Evolutionary conservation across 139 green algal species (phyloP), one percentile per base, ranked within the genome.

Genomic region (Chlorella sp.): DNA sequence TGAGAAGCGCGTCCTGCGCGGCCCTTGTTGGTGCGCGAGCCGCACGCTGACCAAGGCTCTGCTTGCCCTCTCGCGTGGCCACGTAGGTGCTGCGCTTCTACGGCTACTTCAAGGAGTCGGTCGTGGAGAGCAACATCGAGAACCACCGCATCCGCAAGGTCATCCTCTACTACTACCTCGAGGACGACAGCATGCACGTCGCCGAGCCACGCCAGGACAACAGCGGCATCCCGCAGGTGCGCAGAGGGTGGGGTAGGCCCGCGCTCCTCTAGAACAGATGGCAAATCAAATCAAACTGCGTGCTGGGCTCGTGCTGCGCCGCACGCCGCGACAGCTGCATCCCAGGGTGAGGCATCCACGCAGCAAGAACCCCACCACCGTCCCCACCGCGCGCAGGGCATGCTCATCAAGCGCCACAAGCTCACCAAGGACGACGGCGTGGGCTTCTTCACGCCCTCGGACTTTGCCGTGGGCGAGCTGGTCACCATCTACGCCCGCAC

Each of bases 71-170:
- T 22, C 30, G 2, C 34, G n/a, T n/a, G n/a, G n/a, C n/a, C n/a
- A n/a, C n/a, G 42, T 80, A 97, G 91, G 93, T 97, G 14, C 80
- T 98, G 31, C 85, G 94, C 24, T 98, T 94, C 85, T 96, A 85
- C 74, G 93, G 84, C 31, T 97, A 91, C 75, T 97, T 96, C 81
- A 89, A 91, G 67, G 93, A 97, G 78, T 55, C 61, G 1, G 91
- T 98, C 23, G 78, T 78, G 1, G 87, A 97, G 71, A 86, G 73
- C 50, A 82, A 86, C 65, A 85, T 90, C 66, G 91, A 95, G 75
- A 88, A 93, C 64, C 86, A 87, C 74, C 84, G 92, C 49, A 74
- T 95, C 30, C 85, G 93, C 50, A 90, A 90, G 68, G 86, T 95
- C 31, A 77, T 92, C 29, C 74, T 98, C 5, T 89, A 92, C 73